Percentiles rank a stretch among this genome's conserved stretches.
These are phyloP conservation scores for Trichoderma virens DNA, from an alignment of 495 filamentous ascomycete genomes.

Conservation along the genomic window DNA sequence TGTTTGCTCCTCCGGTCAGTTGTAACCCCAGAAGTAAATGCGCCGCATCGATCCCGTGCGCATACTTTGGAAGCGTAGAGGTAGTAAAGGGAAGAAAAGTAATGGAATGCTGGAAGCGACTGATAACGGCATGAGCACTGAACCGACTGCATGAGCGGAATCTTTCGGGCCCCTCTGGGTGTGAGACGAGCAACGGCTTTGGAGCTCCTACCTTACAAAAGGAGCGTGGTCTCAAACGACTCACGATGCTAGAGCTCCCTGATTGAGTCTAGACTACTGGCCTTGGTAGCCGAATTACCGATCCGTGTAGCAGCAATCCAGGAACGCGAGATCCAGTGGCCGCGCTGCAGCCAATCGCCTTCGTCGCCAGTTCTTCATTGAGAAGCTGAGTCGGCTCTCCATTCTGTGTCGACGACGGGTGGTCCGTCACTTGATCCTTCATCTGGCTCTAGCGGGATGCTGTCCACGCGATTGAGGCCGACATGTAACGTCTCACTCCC, in stretches of 20 bases:
- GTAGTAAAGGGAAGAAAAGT: neutral
- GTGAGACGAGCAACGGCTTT: neutral
- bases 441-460: neutral
- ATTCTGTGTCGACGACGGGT: neutral
- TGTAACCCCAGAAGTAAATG: neutral
- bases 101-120: neutral
- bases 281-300: constrained; percentile 1
- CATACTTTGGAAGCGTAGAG: neutral
- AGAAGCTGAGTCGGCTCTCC: constrained; percentile 2
- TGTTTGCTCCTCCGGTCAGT: neutral
- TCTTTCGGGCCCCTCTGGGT: neutral
- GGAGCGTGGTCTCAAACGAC: neutral
- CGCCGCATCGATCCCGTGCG: neutral
- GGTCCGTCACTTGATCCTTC: constrained; percentile 5
- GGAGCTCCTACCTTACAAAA: neutral
- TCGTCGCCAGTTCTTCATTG: neutral
- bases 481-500: constrained; percentile 3
- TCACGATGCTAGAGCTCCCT: constrained; percentile 3
- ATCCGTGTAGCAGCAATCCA: constrained; percentile 4
- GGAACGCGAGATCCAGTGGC: constrained; percentile 4
- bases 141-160: neutral
- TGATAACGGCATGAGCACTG: neutral
- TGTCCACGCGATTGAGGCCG: neutral
- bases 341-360: neutral
- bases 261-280: neutral